These are phyloP conservation scores for Pyricularia sp. DNA, from an alignment of 2,329 filamentous ascomycete genomes.

Conservation along the genomic window DNA sequence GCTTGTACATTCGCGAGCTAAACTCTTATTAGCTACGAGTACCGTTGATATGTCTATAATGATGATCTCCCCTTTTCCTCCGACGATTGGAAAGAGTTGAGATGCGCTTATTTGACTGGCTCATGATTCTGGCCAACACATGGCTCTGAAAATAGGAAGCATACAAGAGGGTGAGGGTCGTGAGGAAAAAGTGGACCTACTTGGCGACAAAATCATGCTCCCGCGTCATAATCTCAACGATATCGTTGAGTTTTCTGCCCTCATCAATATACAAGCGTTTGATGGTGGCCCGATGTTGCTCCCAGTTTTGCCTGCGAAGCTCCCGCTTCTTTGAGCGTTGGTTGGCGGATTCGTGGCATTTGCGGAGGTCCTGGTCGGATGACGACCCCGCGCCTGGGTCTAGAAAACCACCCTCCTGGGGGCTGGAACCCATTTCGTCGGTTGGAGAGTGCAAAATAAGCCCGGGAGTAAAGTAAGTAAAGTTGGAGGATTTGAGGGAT, in stretches of 20 bases:
- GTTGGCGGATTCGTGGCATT: neutral
- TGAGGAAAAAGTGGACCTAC: neutral
- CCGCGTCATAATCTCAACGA: conserved; percentile 2
- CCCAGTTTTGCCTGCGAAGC: conserved; percentile 2
- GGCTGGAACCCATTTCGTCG: neutral
- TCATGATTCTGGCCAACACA: neutral
- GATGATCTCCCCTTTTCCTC: neutral
- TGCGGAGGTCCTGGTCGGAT: neutral
- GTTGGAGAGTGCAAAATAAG: neutral
- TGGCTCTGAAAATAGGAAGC: neutral
- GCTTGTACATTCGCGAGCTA: conserved; percentile 5
- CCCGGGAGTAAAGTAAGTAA: neutral
- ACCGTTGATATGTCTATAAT: neutral
- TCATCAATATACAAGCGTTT: conserved; percentile 4
- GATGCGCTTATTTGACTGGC: neutral
- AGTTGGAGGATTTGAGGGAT: neutral
- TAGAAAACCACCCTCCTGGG: neutral
- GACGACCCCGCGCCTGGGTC: neutral
- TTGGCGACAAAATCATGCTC: conserved; percentile 1
- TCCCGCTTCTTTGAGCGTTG: neutral
- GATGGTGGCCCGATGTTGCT: neutral
- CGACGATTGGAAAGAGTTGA: neutral
- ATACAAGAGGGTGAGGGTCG: neutral
- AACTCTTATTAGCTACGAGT: neutral
- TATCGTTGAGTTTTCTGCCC: neutral